Evolutionary conservation across 306 rosid genomes (phyloP).

Genomic region (Comarum palustre): DNA sequence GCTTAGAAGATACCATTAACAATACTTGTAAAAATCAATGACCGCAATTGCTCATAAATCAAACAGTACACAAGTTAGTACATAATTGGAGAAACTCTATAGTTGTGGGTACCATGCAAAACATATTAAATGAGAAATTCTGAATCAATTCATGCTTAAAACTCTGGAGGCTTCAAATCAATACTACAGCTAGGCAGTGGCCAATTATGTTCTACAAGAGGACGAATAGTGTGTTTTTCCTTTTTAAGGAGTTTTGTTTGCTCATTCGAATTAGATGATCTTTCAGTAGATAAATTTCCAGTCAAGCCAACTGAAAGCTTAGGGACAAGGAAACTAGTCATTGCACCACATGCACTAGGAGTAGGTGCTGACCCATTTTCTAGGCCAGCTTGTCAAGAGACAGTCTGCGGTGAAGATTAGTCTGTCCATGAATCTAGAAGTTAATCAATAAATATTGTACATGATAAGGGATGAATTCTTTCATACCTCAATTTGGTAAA

Average conservation of each 20-base stretch:
- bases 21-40: neutral
- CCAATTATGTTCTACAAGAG: slow-evolving; percentile 94
- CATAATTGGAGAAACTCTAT: slow-evolving; percentile 12
- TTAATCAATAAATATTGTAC: too few species aligned
- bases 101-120: slow-evolving; percentile 70
- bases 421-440: too few species aligned
- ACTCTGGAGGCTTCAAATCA: slow-evolving; percentile 69
- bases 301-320: too few species aligned
- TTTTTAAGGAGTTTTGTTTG: slow-evolving; percentile 62
- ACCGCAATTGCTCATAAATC: neutral
- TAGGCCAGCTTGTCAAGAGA: too few species aligned
- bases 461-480: too few species aligned
- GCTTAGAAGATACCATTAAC: neutral
- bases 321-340: too few species aligned
- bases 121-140: slow-evolving; percentile 87
- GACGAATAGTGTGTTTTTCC: slow-evolving; percentile 84
- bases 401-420: too few species aligned
- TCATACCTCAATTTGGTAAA: too few species aligned
- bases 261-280: slow-evolving; percentile 60
- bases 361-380: too few species aligned
- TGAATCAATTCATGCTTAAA: slow-evolving; percentile 95
- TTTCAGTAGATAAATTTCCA: too few species aligned
- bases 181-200: slow-evolving; percentile 69
- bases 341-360: too few species aligned
- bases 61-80: slow-evolving; percentile 4